A percentile compares a stretch with the other conserved stretches of the same genome.
phyloP scores from a whole-genome alignment of 257 asterid species.

The Osmanthus fragrans region DNA sequence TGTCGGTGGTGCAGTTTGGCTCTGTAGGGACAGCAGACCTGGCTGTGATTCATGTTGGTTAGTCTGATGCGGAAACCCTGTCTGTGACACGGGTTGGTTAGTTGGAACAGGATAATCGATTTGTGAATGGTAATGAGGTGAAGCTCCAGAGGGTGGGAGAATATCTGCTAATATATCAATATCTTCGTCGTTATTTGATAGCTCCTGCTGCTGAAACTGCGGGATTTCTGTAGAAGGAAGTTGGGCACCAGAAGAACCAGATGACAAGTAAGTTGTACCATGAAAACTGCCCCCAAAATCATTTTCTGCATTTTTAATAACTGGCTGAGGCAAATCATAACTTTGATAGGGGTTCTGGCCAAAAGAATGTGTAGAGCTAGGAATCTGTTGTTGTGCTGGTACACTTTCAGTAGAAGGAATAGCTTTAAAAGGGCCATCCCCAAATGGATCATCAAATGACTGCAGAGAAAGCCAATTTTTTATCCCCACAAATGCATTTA shows the following conservation, averaged over 20 bases:
- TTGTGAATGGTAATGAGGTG: constrained; percentile 37
- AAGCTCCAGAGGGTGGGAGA: constrained; percentile 77
- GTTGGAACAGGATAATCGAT: constrained; percentile 39
- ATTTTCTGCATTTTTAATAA: constrained; percentile 42
- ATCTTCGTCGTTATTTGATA: constrained; percentile 26
- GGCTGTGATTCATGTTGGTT: constrained; percentile 37
- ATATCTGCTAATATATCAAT: constrained; percentile 91
- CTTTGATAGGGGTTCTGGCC: constrained; percentile 41
- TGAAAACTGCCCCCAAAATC: constrained; percentile 41
- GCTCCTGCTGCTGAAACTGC: constrained; percentile 52
- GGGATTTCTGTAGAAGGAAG: constrained; percentile 36
- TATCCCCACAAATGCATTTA: neutral
- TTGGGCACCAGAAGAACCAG: constrained; percentile 38
- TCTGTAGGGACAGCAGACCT: constrained; percentile 36
- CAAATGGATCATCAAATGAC: constrained; percentile 94
- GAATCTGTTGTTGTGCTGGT: constrained; percentile 44
- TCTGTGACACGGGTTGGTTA: constrained; percentile 34
- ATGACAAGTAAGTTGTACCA: constrained; percentile 35
- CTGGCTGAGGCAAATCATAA: constrained; percentile 40
- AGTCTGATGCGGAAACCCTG: constrained; percentile 42
- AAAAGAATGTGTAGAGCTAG: constrained; percentile 41
- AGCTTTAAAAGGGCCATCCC: constrained; percentile 94
- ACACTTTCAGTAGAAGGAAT: constrained; percentile 41
- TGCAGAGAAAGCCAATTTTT: constrained; percentile 37
- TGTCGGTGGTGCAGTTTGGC: constrained; percentile 37